These are phyloP conservation scores for Zizania palustris DNA, from an alignment of 202 grass and related monocot species.

Conservation along the genomic window DNA sequence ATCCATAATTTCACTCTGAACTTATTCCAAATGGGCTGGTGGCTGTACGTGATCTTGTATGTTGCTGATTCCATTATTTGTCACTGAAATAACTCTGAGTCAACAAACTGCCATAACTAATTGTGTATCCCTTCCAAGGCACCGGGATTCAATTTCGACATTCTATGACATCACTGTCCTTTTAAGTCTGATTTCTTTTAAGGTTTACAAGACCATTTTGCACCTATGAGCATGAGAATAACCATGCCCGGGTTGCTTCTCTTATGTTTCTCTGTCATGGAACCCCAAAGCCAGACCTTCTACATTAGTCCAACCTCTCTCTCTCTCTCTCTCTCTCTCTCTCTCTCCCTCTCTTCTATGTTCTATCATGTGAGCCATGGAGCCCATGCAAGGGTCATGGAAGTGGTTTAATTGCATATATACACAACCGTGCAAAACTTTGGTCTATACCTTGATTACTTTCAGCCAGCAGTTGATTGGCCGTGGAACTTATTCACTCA, in stretches of 20 bases:
- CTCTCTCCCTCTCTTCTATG: background rate
- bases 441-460: background rate
- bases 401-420: background rate
- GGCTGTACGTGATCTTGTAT: background rate
- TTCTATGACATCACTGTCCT: background rate
- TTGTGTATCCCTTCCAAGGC: background rate
- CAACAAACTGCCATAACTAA: background rate
- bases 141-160: background rate
- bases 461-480: background rate
- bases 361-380: background rate
- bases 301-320: background rate
- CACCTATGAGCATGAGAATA: background rate
- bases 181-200: background rate
- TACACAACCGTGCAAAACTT: background rate
- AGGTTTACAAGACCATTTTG: background rate
- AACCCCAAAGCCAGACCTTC: background rate
- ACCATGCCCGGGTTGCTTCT: background rate
- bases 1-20: constrained; percentile 8
- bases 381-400: background rate
- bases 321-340: too few relatives aligned
- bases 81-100: background rate
- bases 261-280: background rate
- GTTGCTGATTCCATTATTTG: background rate
- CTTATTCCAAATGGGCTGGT: background rate
- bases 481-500: background rate